Evolutionary conservation across 2,329 filamentous ascomycete species (phyloP).

Genomic region (Emergomyces orientalis): DNA sequence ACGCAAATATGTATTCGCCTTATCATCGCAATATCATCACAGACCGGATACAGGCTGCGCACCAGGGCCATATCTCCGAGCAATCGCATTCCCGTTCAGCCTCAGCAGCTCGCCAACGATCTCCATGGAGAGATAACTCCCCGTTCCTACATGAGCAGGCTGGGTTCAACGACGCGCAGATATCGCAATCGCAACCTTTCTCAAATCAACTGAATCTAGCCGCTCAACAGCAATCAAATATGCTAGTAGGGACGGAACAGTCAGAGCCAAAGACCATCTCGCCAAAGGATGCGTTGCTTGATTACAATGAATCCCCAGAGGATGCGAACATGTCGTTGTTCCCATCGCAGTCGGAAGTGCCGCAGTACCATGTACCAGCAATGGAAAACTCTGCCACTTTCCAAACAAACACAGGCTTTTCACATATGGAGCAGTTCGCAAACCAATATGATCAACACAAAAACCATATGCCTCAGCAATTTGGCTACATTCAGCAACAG

Average conservation of each 20-base stretch:
- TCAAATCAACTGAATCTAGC: constrained; percentile 29
- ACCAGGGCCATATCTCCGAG: constrained; percentile 60
- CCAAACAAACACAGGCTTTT: constrained; percentile 20
- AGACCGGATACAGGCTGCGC: constrained; percentile 69
- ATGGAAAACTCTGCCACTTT: constrained; percentile 31
- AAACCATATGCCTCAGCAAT: constrained; percentile 12
- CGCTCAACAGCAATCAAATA: constrained; percentile 17
- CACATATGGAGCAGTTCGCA: constrained; percentile 12
- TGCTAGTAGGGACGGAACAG: constrained; percentile 19
- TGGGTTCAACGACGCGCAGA: constrained; percentile 32
- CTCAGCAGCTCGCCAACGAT: constrained; percentile 54
- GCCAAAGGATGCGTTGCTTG: constrained; percentile 80
- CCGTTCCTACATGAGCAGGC: constrained; percentile 46
- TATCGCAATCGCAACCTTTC: constrained; percentile 32
- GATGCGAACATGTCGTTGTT: constrained; percentile 63
- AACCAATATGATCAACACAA: constrained; percentile 9
- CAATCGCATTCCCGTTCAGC: constrained; percentile 48
- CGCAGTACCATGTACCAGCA: constrained; percentile 13
- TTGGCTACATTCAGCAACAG: constrained; percentile 19
- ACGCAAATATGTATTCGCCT: constrained; percentile 35
- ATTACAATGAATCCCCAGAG: constrained; percentile 68
- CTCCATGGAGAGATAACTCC: constrained; percentile 69
- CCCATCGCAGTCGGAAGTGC: constrained; percentile 46
- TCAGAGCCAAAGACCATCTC: constrained; percentile 74
- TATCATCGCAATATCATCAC: constrained; percentile 54